Evolutionary conservation across 2,329 filamentous ascomycete genomes (phyloP).

Genomic region (Microsporum audouinii): DNA sequence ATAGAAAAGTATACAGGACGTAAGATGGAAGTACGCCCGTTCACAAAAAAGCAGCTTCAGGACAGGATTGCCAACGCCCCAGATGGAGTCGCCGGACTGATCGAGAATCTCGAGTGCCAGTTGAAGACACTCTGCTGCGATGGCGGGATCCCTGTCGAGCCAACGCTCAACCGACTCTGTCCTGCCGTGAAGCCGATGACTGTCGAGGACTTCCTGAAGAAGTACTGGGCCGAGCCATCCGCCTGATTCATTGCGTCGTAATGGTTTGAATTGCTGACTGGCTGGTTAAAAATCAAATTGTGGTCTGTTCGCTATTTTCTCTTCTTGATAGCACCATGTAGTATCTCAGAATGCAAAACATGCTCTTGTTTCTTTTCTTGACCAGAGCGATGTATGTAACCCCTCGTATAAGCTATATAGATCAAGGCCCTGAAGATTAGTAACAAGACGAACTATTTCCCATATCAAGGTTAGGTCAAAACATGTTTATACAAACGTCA

Average conservation of each 20-base stretch:
- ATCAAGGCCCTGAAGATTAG: background rate
- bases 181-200: slow-evolving; percentile 8
- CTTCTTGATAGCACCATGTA: background rate
- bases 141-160: slow-evolving; percentile 1
- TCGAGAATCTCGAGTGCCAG: slow-evolving; percentile 5
- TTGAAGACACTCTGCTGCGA: slow-evolving; percentile 5
- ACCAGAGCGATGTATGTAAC: background rate
- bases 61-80: background rate
- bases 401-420: background rate
- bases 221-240: slow-evolving; percentile 8
- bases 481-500: background rate
- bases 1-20: slow-evolving; percentile 16
- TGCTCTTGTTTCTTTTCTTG: background rate
- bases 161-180: slow-evolving; percentile 10
- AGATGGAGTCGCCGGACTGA: background rate
- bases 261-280: background rate
- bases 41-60: background rate
- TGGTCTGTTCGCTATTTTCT: background rate
- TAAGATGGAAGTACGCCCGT: slow-evolving; percentile 1
- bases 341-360: background rate
- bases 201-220: slow-evolving; percentile 6
- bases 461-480: background rate
- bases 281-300: background rate
- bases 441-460: background rate
- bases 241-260: background rate